These are phyloP conservation scores for Boechera retrofracta DNA, from an alignment of 345 rosid genomes.

Conservation along the genomic window DNA sequence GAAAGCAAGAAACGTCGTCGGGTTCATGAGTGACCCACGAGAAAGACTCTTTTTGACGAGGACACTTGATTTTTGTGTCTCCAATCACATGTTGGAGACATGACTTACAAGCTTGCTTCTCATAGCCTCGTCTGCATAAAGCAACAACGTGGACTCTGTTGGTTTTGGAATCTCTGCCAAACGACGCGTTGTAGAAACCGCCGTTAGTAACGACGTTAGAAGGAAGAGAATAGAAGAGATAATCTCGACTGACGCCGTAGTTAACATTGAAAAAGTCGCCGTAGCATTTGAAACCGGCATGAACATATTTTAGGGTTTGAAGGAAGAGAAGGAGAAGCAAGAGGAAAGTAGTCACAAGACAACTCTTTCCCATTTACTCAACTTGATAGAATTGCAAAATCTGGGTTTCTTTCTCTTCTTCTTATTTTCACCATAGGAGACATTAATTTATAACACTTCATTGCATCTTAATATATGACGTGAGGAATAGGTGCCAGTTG, in stretches of 20 bases:
- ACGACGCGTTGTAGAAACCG: constrained; percentile 44
- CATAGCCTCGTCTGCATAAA: constrained; percentile 50
- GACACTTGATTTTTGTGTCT: constrained; percentile 40
- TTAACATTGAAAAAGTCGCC: constrained; percentile 46
- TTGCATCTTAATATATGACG: background rate
- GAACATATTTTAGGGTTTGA: constrained; percentile 23
- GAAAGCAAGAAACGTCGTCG: constrained; percentile 41
- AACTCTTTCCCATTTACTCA: constrained; percentile 23
- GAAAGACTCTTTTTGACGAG: constrained; percentile 45
- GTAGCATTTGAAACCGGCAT: constrained; percentile 14
- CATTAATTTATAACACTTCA: background rate
- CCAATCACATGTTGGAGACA: constrained; percentile 35
- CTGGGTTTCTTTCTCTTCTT: background rate
- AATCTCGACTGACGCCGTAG: constrained; percentile 40
- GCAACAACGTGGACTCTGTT: constrained; percentile 44
- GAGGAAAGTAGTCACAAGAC: background rate
- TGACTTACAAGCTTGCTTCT: constrained; percentile 35
- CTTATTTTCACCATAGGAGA: background rate
- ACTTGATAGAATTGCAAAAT: background rate
- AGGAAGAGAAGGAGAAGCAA: constrained; percentile 14
- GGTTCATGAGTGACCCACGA: constrained; percentile 34
- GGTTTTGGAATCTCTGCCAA: constrained; percentile 35
- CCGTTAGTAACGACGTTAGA: constrained; percentile 39
- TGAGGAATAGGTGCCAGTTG: background rate
- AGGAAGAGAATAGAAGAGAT: constrained; percentile 45